phyloP scores from a whole-genome alignment of 129 eudicot genomes.

The Pulicaria dysenterica region DNA sequence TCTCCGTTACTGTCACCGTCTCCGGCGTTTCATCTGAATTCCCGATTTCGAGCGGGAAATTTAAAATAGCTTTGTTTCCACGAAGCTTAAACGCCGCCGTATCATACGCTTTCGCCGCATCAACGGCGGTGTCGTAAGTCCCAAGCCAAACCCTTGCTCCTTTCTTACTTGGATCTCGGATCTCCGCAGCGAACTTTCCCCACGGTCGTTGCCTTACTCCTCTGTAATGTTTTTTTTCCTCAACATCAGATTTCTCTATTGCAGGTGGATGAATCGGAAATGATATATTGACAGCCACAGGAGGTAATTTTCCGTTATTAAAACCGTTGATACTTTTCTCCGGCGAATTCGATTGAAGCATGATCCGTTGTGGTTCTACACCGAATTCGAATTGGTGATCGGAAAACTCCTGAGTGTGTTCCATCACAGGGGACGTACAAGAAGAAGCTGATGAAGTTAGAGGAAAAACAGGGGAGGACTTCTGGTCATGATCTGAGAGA shows the following conservation, averaged over 20 bases:
- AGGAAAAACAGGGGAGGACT: not conserved
- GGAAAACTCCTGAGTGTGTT: conserved; percentile 12
- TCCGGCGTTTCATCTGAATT: conserved; percentile 20
- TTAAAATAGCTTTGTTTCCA: conserved; percentile 59
- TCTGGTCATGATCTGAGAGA: conserved; percentile 23
- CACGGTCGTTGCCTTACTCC: conserved; percentile 73
- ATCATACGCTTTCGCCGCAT: conserved; percentile 72
- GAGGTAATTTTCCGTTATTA: conserved; percentile 9
- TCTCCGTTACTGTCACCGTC: conserved; percentile 18
- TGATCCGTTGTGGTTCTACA: not conserved
- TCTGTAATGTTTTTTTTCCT: conserved; percentile 40
- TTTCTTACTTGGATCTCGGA: conserved; percentile 49
- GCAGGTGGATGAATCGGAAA: conserved; percentile 3
- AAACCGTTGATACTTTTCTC: not conserved
- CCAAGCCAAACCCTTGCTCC: conserved; percentile 49
- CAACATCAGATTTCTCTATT: conserved; percentile 1
- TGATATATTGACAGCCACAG: not conserved
- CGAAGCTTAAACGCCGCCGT: conserved; percentile 62
- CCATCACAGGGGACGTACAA: not conserved
- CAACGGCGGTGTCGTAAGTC: conserved; percentile 53
- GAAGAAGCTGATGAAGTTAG: conserved; percentile 17
- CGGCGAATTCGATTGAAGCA: not conserved
- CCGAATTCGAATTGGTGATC: conserved; percentile 12
- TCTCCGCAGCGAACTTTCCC: conserved; percentile 75
- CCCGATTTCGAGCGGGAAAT: conserved; percentile 56